Conservation (phyloP, 352 stramenopile species). For the Globisporangium camurandrum region DNA sequence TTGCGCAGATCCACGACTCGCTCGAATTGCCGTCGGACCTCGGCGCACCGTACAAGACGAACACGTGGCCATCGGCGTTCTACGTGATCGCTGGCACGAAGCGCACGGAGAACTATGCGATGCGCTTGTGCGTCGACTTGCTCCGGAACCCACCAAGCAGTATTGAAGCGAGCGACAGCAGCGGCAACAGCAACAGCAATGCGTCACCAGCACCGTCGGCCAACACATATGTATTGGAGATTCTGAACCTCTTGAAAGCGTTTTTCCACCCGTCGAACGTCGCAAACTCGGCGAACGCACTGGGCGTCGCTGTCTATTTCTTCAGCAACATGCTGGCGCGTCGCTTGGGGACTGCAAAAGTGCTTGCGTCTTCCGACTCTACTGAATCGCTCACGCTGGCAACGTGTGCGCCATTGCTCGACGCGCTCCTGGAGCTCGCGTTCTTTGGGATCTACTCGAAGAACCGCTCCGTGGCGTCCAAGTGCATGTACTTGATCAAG, state of each 20-base stretch:
- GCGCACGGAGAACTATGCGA: conserved; percentile 38
- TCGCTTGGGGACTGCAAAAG: conserved; percentile 52
- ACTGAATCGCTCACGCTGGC: conserved; percentile 18
- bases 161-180: too few relatives aligned
- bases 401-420: conserved; percentile 31
- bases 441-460: conserved; percentile 76
- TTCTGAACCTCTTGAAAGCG: conserved; percentile 46
- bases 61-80: conserved; percentile 48
- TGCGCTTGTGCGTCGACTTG: conserved; percentile 50
- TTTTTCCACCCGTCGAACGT: conserved; percentile 77
- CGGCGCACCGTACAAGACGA: conserved; percentile 49
- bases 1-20: conserved; percentile 56
- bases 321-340: conserved; percentile 38
- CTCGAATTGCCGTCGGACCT: conserved; percentile 61
- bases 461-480: conserved; percentile 43
- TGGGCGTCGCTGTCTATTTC: conserved; percentile 50
- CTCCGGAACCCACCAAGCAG: conserved; percentile 25
- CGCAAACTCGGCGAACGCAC: conserved; percentile 39
- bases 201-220: conserved; percentile 15
- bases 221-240: conserved; percentile 47
- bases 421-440: conserved; percentile 41
- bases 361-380: background rate
- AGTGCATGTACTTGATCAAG: conserved; percentile 68
- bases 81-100: conserved; percentile 44
- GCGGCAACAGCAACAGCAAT: too few relatives aligned